A percentile compares a stretch with the other conserved stretches of the same genome.
These are phyloP conservation scores for Leptomonas pyrrhocoris DNA, from an alignment of 208 protist species.

Conservation along the genomic window DNA sequence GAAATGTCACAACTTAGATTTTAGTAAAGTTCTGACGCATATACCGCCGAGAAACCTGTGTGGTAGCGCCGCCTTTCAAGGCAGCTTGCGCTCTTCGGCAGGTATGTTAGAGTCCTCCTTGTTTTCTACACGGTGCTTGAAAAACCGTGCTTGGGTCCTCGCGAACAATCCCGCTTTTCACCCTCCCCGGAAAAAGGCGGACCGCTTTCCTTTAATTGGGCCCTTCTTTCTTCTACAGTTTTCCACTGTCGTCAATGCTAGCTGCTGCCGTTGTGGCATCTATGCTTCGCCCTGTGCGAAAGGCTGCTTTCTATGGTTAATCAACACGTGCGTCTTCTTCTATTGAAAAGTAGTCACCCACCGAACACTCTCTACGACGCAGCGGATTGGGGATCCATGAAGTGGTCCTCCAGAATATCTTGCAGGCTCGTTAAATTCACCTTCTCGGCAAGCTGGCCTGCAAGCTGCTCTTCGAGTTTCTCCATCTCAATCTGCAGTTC, in stretches of 20 bases:
- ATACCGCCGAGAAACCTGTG: no score
- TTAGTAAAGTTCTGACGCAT: no score
- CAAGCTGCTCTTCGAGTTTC: slow-evolving; percentile 37
- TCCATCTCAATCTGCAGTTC: slow-evolving; percentile 46
- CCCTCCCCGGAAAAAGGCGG: no score
- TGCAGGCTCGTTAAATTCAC: slow-evolving; percentile 60
- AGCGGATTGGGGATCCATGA: slow-evolving; percentile 1
- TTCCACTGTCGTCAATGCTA: background rate
- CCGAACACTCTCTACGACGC: background rate
- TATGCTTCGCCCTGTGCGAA: background rate
- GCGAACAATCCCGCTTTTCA: no score
- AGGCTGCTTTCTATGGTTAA: background rate
- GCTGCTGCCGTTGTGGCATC: background rate
- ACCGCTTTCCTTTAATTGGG: background rate
- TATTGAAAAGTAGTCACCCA: no score
- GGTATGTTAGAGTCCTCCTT: no score
- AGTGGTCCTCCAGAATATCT: slow-evolving; percentile 50
- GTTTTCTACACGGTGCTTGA: no score
- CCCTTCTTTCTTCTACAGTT: background rate
- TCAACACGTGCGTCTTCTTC: background rate
- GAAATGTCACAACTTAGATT: no score
- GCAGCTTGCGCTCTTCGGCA: no score
- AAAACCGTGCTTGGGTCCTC: no score
- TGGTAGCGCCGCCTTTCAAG: no score
- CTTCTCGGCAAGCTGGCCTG: slow-evolving; percentile 56